Conservation (phyloP, 2,329 filamentous ascomycete species). For the Fulvia fulva region DNA sequence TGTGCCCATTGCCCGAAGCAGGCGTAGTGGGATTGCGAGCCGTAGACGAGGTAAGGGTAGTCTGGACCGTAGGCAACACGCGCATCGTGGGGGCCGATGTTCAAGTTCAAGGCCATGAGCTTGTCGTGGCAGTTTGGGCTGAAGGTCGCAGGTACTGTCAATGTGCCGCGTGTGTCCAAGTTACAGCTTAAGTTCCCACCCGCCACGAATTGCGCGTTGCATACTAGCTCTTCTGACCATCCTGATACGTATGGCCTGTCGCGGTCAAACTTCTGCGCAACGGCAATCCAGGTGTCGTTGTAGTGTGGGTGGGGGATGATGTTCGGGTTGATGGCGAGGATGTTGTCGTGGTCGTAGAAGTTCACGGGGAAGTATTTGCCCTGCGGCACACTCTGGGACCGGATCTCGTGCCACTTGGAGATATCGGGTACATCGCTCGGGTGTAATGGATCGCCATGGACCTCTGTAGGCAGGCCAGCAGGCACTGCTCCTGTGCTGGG, state of each 20-base stretch:
- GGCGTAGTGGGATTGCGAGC: slow-evolving; percentile 52
- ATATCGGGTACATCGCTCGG: not conserved
- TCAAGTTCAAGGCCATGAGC: slow-evolving; percentile 38
- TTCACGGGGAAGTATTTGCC: slow-evolving; percentile 8
- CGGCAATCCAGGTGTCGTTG: slow-evolving; percentile 7
- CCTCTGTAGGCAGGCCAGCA: not conserved
- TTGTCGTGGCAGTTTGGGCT: slow-evolving; percentile 7
- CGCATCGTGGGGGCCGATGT: slow-evolving; percentile 56
- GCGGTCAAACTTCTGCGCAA: slow-evolving; percentile 5
- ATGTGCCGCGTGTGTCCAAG: not conserved
- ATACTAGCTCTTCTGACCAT: slow-evolving; percentile 6
- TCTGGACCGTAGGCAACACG: slow-evolving; percentile 55
- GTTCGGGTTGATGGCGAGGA: slow-evolving; percentile 7
- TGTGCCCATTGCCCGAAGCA: slow-evolving; percentile 58
- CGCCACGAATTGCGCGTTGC: slow-evolving; percentile 2
- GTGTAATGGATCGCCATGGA: not conserved
- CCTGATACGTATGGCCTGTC: not conserved
- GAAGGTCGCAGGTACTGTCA: not conserved
- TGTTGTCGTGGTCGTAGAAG: slow-evolving; percentile 5
- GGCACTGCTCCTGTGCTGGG: not conserved
- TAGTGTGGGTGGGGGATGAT: slow-evolving; percentile 5
- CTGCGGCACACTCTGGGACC: not conserved
- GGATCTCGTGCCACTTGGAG: slow-evolving; percentile 1
- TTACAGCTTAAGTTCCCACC: slow-evolving; percentile 3
- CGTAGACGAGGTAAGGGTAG: slow-evolving; percentile 50